phyloP scores from a whole-genome alignment of 495 filamentous ascomycete genomes.

The Astrocystis sublimbata region DNA sequence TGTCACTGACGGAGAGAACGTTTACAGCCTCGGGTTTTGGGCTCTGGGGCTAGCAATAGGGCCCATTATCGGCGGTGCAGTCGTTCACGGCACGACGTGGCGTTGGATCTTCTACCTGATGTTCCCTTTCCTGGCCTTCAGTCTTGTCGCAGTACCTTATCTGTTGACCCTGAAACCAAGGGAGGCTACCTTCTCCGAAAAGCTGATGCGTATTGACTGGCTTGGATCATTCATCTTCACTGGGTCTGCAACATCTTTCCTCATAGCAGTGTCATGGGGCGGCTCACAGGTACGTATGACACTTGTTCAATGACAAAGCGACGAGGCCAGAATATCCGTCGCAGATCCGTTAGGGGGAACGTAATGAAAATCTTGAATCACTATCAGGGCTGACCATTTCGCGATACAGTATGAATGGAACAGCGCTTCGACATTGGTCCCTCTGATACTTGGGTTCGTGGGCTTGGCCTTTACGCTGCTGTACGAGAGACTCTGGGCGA shows the following conservation, averaged over 20 bases:
- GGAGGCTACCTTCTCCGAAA: slow-evolving; percentile 32
- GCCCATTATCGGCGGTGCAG: slow-evolving; percentile 74
- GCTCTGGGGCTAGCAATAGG: slow-evolving; percentile 72
- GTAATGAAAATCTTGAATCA: background rate
- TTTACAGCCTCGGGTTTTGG: slow-evolving; percentile 52
- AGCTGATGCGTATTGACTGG: slow-evolving; percentile 42
- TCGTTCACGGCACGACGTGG: slow-evolving; percentile 56
- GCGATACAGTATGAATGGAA: slow-evolving; percentile 49
- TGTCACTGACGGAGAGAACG: background rate
- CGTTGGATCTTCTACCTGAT: slow-evolving; percentile 47
- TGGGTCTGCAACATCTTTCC: slow-evolving; percentile 47
- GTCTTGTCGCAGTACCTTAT: slow-evolving; percentile 37
- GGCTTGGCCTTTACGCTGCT: slow-evolving; percentile 31
- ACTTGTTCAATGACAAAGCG: background rate
- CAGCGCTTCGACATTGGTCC: slow-evolving; percentile 46
- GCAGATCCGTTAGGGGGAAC: background rate
- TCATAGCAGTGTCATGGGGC: slow-evolving; percentile 60
- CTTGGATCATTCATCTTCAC: slow-evolving; percentile 49
- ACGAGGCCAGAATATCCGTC: background rate
- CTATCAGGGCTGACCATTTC: background rate
- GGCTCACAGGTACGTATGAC: slow-evolving; percentile 34
- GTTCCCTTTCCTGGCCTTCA: slow-evolving; percentile 41
- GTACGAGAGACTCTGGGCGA: slow-evolving; percentile 45
- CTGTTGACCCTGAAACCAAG: slow-evolving; percentile 36
- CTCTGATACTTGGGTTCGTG: slow-evolving; percentile 46